Base-by-base conservation (phyloP, 164 flowering plant genomes). In the Sedum album region DNA sequence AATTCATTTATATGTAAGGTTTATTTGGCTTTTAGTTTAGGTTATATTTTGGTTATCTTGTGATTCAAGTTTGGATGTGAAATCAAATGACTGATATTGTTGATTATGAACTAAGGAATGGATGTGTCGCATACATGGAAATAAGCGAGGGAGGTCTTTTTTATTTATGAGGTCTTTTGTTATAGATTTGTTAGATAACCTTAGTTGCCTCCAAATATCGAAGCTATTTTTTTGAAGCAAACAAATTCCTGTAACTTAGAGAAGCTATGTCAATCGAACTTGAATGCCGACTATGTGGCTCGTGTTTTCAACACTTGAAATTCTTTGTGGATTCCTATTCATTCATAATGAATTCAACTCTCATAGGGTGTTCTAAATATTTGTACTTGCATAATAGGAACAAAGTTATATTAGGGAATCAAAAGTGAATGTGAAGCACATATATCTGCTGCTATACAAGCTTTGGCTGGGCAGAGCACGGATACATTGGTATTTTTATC, bases 371-470 rank as follows among this genome's bases (percentile, higher is more conserved):
- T 94, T 71, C 76, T 72, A 80, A 82, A 90, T 77, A 97, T 95
- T 71, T 95, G 99, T 79, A 73, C 88, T 61, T 85, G 85, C 81
- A 95, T 92, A 77, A 84, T 89, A 96, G 97, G 96, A n/a, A 93
- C 89, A 44, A 90, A 77, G 75, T 94, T 95, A 38, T 95, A 95
- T 80, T 84, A 80, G 69, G 79, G 86, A 26, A 95, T 95, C 60
- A 90, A 88, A 72, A 85, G 82, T 69, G 97, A 88, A 80, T 92
- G 93, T 75, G 97, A 92, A 77, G 73, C 81, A 66, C 89, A 90
- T 76, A 90, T 95, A 69, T 82, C 89, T 66, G 75, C 83, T 21
- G 82, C 83, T n/a, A 69, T 95, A 62, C 80, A 80, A 65, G 83
- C 94, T 41, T 79, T 95, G 80, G 93, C 90, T 71, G 99, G 96